Evolutionary conservation across 805 yeast genomes (phyloP).

Genomic region (Komagataella pastoris): DNA sequence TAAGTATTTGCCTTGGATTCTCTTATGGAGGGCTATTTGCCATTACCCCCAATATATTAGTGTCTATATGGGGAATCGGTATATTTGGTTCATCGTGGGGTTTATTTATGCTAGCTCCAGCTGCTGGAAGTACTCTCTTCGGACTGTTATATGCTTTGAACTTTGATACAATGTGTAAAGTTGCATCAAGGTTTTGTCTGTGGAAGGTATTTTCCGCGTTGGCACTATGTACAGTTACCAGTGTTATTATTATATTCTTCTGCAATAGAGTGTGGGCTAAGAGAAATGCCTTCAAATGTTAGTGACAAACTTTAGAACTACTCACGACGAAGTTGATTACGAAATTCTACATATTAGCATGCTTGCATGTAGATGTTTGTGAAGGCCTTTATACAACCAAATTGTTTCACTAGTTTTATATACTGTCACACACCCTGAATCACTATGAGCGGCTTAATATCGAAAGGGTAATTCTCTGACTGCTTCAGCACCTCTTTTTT

Average conservation of each 20-base stretch:
- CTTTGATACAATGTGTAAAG: conserved; percentile 29
- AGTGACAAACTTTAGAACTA: neutral
- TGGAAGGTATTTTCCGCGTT: conserved; percentile 1
- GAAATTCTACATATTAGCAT: too few relatives aligned
- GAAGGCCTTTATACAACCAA: too few relatives aligned
- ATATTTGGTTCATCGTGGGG: conserved; percentile 92
- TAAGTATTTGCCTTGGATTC: conserved; percentile 40
- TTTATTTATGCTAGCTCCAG: conserved; percentile 77
- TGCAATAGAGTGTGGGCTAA: neutral
- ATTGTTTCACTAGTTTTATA: too few relatives aligned
- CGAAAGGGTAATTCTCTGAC: too few relatives aligned
- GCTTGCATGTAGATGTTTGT: too few relatives aligned
- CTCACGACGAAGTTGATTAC: too few relatives aligned
- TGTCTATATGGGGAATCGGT: conserved; percentile 79
- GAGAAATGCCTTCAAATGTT: neutral
- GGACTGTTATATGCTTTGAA: conserved; percentile 59
- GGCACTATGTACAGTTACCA: neutral
- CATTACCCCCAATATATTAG: conserved; percentile 70
- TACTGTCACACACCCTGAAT: too few relatives aligned
- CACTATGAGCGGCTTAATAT: too few relatives aligned
- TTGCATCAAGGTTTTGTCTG: neutral
- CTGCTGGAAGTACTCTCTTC: conserved; percentile 58
- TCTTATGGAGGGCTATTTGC: conserved; percentile 79
- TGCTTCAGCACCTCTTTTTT: too few relatives aligned
- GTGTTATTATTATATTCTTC: neutral